These are phyloP conservation scores for Neurospora africana DNA, from an alignment of 495 filamentous ascomycete species.

Conservation along the genomic window DNA sequence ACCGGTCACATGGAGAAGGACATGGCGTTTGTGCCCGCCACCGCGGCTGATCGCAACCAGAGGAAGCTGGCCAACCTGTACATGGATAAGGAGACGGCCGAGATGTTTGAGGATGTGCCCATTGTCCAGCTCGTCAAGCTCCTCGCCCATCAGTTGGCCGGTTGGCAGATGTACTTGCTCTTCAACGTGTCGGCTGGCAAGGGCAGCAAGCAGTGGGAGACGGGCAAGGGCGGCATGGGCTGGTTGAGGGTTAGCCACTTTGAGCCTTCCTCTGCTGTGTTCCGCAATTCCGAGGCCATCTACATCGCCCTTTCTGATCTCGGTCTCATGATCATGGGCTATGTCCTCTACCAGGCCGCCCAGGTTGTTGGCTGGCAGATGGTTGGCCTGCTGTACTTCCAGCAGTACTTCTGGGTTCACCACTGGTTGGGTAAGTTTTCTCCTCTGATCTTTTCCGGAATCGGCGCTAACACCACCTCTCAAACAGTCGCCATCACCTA, in stretches of 20 bases:
- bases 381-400: constrained; percentile 77
- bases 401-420: constrained; percentile 96
- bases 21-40: constrained; percentile 93
- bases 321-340: constrained; percentile 52
- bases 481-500: constrained; percentile 71
- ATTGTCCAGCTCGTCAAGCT: constrained; percentile 64
- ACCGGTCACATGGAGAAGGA: constrained; percentile 93
- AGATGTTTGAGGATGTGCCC: constrained; percentile 87
- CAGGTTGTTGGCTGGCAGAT: constrained; percentile 73
- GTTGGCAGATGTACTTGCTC: constrained; percentile 77
- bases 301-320: constrained; percentile 75
- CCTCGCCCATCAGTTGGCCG: constrained; percentile 72
- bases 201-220: constrained; percentile 65
- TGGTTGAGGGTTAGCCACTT: constrained; percentile 87
- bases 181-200: constrained; percentile 88
- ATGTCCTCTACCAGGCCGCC: constrained; percentile 44
- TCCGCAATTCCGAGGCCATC: constrained; percentile 79
- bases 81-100: constrained; percentile 43
- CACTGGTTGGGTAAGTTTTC: constrained; percentile 74
- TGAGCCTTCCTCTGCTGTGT: constrained; percentile 75
- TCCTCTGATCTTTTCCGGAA: background rate
- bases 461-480: constrained; percentile 16
- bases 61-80: constrained; percentile 45
- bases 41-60: constrained; percentile 57
- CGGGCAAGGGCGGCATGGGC: constrained; percentile 45